A percentile compares a stretch with the other conserved stretches of the same genome.
phyloP scores from a whole-genome alignment of 495 filamentous ascomycete genomes.

The Hypoxylon perforatum region DNA sequence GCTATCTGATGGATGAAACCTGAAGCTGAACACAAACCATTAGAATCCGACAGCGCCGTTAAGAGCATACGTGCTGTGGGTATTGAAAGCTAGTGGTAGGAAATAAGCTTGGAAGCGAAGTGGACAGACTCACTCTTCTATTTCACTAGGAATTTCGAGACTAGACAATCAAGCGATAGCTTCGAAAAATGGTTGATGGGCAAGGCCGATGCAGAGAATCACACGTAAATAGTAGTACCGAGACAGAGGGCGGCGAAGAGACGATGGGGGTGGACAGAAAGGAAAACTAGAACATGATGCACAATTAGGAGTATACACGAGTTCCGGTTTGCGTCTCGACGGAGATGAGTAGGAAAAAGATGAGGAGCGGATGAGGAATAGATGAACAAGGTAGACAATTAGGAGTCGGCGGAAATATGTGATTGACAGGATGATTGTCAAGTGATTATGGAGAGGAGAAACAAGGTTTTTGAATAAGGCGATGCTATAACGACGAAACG shows the following conservation, averaged over 20 bases:
- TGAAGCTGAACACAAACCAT: conserved; percentile 1
- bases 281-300: conserved; percentile 49
- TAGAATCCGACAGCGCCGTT: neutral
- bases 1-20: conserved; percentile 27
- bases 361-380: conserved; percentile 1
- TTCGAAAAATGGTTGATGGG: conserved; percentile 22
- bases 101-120: neutral
- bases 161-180: conserved; percentile 33
- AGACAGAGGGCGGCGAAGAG: conserved; percentile 40
- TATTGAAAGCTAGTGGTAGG: neutral
- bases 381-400: conserved; percentile 6
- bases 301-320: conserved; percentile 21
- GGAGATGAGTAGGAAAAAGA: conserved; percentile 6
- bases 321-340: conserved; percentile 15
- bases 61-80: neutral
- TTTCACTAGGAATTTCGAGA: conserved; percentile 21
- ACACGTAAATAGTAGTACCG: conserved; percentile 47
- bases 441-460: conserved; percentile 12
- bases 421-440: conserved; percentile 9
- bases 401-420: conserved; percentile 1
- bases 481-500: conserved; percentile 27
- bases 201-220: conserved; percentile 34
- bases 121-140: conserved; percentile 33
- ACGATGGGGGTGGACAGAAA: conserved; percentile 30
- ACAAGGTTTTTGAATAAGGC: conserved; percentile 13